Base-by-base conservation (phyloP, 1,284 basidiomycete genomes). In the Malassezia restricta region DNA sequence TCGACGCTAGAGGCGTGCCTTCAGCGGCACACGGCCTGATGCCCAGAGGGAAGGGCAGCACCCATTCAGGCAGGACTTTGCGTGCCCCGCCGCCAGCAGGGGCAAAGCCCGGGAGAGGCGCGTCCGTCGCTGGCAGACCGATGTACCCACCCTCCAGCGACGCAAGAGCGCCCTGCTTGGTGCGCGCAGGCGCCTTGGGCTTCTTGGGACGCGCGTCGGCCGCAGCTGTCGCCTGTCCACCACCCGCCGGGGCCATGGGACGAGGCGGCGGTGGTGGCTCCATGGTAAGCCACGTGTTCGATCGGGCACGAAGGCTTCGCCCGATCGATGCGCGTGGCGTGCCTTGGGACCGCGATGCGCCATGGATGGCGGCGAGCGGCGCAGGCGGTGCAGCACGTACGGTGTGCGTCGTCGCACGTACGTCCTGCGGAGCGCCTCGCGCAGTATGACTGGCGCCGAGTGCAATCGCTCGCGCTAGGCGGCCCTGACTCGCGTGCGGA, bases 31-130 rank as follows among this genome's bases (percentile, higher is more conserved):
- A 3, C 2, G 33, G 33, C 15, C 33, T 35, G 20, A 39, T 29
- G 8, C 49, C 15, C 53, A 49, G 51, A 39, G 33, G 40, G 47
- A 63, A 68, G 3, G 64, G 66, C 12, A 64, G 42, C 0, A 68
- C 66, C 1, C 61, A 58, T 47, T 68, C 66, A 6, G 64, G 64
- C 29, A 64, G 30, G 9, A 58, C 60, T 20, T 62, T 64, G 31
- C 65, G 59, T 8, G 40, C 55, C 2, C 64, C 66, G 15, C 66
- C 66, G 20, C 59, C 66, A 9, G 64, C 64, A 5, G 57, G 48
- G 6, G 66, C 48, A 29, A 49, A 55, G 3, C 54, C 54, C n/a
- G 54, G 54, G 29, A 40, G 37, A 3, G 54, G 49, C 14, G 35
- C 29, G 27, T 56, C 54, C 12, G 24, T 32, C 15, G 43, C 29